Evolutionary conservation across 192 early-diverging fungal genomes (phyloP).

Genomic region (Pilaira anomala): DNA sequence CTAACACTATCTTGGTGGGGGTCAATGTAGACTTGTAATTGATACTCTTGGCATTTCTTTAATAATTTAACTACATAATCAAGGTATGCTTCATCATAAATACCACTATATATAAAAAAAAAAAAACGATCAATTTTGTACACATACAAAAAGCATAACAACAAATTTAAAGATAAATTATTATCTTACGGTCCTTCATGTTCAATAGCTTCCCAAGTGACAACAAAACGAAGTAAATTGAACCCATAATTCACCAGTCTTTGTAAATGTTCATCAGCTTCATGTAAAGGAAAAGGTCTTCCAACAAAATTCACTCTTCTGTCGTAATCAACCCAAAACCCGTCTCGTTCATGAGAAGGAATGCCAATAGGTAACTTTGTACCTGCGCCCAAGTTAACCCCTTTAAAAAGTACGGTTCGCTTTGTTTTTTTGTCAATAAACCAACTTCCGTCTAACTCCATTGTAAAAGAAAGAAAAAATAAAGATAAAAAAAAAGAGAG

Average conservation of each 20-base stretch:
- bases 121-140: too few relatives aligned
- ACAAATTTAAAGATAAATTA: not conserved
- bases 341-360: constrained; percentile 41
- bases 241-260: constrained; percentile 69
- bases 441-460: constrained; percentile 38
- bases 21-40: constrained; percentile 51
- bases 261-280: constrained; percentile 69
- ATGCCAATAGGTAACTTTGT: constrained; percentile 49
- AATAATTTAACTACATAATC: constrained; percentile 53
- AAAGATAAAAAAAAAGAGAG: too few relatives aligned
- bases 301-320: constrained; percentile 66
- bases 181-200: constrained; percentile 56
- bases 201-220: constrained; percentile 76
- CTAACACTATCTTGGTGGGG: constrained; percentile 60
- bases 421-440: constrained; percentile 49
- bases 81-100: constrained; percentile 51
- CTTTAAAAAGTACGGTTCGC: constrained; percentile 49
- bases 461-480: not conserved
- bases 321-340: constrained; percentile 49
- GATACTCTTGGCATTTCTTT: constrained; percentile 43
- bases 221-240: constrained; percentile 66
- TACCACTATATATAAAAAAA: constrained; percentile 36
- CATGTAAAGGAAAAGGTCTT: constrained; percentile 64
- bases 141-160: not conserved
- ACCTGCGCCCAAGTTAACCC: constrained; percentile 52